These are phyloP conservation scores for Choiromyces venosus DNA, from an alignment of 495 filamentous ascomycete species.

Conservation along the genomic window DNA sequence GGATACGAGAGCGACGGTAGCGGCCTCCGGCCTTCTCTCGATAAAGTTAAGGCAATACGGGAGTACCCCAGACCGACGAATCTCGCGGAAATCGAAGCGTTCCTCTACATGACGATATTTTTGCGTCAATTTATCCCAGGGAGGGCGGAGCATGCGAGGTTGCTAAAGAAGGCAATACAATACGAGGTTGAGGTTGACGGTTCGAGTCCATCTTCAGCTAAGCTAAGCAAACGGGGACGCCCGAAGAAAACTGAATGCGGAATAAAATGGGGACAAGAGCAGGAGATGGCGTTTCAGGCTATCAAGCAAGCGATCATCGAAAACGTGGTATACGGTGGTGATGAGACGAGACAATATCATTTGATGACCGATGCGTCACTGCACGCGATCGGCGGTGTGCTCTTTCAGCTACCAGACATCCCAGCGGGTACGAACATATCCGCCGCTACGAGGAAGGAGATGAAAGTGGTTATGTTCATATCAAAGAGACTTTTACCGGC, in stretches of 20 bases:
- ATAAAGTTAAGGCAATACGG: conserved; percentile 2
- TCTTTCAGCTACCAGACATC: not conserved
- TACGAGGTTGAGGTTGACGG: too few species aligned
- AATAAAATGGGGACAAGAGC: not conserved
- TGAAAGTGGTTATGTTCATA: conserved; percentile 4
- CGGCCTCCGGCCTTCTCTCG: not conserved
- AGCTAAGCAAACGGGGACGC: not conserved
- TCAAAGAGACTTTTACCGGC: not conserved
- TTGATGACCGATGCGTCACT: not conserved
- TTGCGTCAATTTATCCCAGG: not conserved
- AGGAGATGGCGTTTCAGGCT: not conserved
- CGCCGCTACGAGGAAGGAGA: not conserved
- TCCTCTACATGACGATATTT: not conserved
- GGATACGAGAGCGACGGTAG: not conserved
- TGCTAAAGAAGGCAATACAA: not conserved
- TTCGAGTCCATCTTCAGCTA: too few species aligned
- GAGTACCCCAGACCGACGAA: not conserved
- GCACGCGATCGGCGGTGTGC: not conserved
- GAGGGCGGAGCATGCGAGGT: not conserved
- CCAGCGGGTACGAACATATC: not conserved
- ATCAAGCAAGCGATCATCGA: not conserved
- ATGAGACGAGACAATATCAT: not conserved
- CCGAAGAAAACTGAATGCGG: accelerated
- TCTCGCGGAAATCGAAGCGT: not conserved
- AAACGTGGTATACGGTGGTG: not conserved